Percentiles rank a stretch among this genome's conserved stretches.
phyloP scores from a whole-genome alignment of 495 filamentous ascomycete genomes.

The Penicillium longicatenatum region DNA sequence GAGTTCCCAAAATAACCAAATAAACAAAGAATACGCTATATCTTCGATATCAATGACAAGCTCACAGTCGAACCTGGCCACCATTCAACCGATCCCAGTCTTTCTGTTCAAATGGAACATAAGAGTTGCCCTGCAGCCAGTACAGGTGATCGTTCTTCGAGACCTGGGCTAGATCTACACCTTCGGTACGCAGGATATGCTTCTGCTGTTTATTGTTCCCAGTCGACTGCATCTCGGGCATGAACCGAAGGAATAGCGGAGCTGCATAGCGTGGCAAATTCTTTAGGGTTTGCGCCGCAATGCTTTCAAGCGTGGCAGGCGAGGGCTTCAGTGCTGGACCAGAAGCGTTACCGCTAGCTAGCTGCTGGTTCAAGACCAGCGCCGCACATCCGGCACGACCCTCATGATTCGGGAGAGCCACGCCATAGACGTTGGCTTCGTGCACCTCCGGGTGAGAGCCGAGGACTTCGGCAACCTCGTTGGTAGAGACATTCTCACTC shows the following conservation, averaged over 20 bases:
- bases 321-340: slow-evolving; percentile 32
- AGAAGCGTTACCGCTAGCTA: slow-evolving; percentile 30
- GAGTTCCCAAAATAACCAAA: background rate
- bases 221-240: slow-evolving; percentile 63
- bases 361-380: slow-evolving; percentile 55
- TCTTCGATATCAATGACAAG: background rate
- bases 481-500: slow-evolving; percentile 90
- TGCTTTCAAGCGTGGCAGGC: slow-evolving; percentile 49
- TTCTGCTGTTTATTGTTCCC: slow-evolving; percentile 91
- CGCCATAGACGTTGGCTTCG: slow-evolving; percentile 90
- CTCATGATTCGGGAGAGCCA: slow-evolving; percentile 79
- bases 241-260: slow-evolving; percentile 75
- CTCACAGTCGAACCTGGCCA: slow-evolving; percentile 70
- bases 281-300: slow-evolving; percentile 60
- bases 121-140: slow-evolving; percentile 65
- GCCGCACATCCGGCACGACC: slow-evolving; percentile 85
- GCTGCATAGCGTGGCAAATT: slow-evolving; percentile 73
- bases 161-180: slow-evolving; percentile 66
- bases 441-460: slow-evolving; percentile 65
- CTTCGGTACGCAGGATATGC: slow-evolving; percentile 65
- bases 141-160: slow-evolving; percentile 63
- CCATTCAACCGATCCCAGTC: slow-evolving; percentile 70
- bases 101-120: slow-evolving; percentile 62
- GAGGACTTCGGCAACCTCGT: slow-evolving; percentile 68
- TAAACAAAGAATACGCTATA: background rate